Percentiles rank a stretch among this genome's conserved stretches.
phyloP scores from a whole-genome alignment of 495 filamentous ascomycete genomes.

The Annulohypoxylon maeteangense region DNA sequence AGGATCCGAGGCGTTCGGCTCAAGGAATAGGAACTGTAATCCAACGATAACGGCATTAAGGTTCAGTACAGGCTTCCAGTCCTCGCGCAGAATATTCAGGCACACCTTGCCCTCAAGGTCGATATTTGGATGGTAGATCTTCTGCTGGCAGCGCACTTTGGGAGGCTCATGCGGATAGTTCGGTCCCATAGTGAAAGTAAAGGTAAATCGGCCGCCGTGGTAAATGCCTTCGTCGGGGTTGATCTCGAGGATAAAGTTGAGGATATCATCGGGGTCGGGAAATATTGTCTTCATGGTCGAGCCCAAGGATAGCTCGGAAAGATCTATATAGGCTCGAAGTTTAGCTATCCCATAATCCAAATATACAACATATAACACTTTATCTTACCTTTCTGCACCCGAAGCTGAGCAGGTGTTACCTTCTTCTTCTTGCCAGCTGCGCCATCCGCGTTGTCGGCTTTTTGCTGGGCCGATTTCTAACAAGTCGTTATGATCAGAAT shows the following conservation, averaged over 20 bases:
- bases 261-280: slow-evolving; percentile 93
- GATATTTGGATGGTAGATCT: slow-evolving; percentile 99
- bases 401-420: slow-evolving; percentile 93
- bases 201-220: slow-evolving; percentile 87
- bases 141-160: slow-evolving; percentile 97
- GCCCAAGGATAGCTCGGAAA: slow-evolving; percentile 89
- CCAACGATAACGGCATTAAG: slow-evolving; percentile 97
- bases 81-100: slow-evolving; percentile 94
- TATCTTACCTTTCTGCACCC: slow-evolving; percentile 89
- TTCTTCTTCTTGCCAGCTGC: slow-evolving; percentile 92
- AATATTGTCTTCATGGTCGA: slow-evolving; percentile 93
- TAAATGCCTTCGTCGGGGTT: slow-evolving; percentile 99
- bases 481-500: slow-evolving; percentile 30
- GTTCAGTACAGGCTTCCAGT: slow-evolving; percentile 99
- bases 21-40: slow-evolving; percentile 96
- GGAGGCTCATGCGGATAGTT: slow-evolving; percentile 98
- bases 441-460: slow-evolving; percentile 84
- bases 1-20: slow-evolving; percentile 96
- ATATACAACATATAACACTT: background rate
- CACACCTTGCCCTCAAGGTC: slow-evolving; percentile 98
- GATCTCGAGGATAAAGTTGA: slow-evolving; percentile 94
- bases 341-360: background rate
- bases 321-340: slow-evolving; percentile 64
- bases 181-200: slow-evolving; percentile 90
- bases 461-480: slow-evolving; percentile 94